phyloP scores from a whole-genome alignment of 1,284 basidiomycete species.

The Fereydounia khargensis region DNA sequence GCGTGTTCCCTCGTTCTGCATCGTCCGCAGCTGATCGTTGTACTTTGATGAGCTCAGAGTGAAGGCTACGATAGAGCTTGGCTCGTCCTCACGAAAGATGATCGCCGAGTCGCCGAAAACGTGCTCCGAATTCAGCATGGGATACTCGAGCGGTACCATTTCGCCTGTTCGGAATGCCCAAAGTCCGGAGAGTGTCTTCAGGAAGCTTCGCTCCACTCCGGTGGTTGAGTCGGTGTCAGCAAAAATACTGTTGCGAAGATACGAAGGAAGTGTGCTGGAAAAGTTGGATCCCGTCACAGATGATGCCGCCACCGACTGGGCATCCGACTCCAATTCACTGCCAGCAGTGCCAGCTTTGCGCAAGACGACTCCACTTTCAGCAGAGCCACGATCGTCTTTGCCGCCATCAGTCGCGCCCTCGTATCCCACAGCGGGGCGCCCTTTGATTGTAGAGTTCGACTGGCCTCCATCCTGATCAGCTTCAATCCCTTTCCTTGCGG shows the following conservation, averaged over 20 bases:
- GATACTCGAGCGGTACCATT: slow-evolving; percentile 63
- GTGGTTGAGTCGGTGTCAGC: slow-evolving; percentile 36
- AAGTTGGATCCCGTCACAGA: slow-evolving; percentile 20
- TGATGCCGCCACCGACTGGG: slow-evolving; percentile 27
- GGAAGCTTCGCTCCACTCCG: slow-evolving; percentile 58
- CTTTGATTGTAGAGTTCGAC: slow-evolving; percentile 10
- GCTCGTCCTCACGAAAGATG: slow-evolving; percentile 94
- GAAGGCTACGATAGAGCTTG: slow-evolving; percentile 94
- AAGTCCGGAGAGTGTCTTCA: slow-evolving; percentile 81
- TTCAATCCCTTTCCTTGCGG: neutral
- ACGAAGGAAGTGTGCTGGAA: slow-evolving; percentile 24
- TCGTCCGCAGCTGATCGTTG: slow-evolving; percentile 45
- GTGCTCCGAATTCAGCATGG: slow-evolving; percentile 59
- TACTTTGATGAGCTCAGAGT: slow-evolving; percentile 88
- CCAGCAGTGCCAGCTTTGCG: slow-evolving; percentile 6
- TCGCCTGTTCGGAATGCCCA: slow-evolving; percentile 62
- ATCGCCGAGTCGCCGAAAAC: slow-evolving; percentile 85
- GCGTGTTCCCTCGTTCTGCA: slow-evolving; percentile 23
- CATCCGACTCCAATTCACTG: slow-evolving; percentile 38
- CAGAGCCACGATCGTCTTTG: slow-evolving; percentile 2
- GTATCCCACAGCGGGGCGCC: too few species aligned
- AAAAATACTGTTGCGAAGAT: slow-evolving; percentile 20
- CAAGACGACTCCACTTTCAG: too few species aligned
- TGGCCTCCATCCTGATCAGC: slow-evolving; percentile 59
- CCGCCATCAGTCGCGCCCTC: too few species aligned